Base-by-base conservation (phyloP, 2,329 filamentous ascomycete genomes). In the Fonsecaea multimorphosa region DNA sequence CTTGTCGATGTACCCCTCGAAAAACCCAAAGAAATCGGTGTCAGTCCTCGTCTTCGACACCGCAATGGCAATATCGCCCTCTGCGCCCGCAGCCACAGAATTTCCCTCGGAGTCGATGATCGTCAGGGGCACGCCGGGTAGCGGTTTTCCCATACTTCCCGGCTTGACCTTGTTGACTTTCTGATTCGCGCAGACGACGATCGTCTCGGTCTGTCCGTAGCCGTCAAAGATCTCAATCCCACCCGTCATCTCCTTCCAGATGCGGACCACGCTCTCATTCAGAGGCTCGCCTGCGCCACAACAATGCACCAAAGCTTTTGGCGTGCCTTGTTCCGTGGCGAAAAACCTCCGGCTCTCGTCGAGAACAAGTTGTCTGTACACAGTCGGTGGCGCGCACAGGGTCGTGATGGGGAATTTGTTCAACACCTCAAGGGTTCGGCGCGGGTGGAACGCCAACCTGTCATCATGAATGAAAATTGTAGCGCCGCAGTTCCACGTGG, bases 141-240 rank as follows among this genome's bases (percentile, higher is more conserved):
- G 67, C 2, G 78, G 77, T 56, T 75, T 76, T 1, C 78, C 78
- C 78, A 80, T 80, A 4, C 75, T 78, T 0, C 78, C 77, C n/a
- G 74, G 74, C 46, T 74, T 74, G 57, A 79, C 74, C 9, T 68
- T 61, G 24, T 66, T 73, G 6, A 74, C 76, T 36, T 71, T 73
- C 57, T 78, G 76, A 67, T 80, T 80, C 24, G 76, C 78, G 61
- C 77, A 79, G 1, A 79, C 69, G 8, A 80, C 72, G 5, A 78
- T 74, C 4, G 77, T 79, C 66, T 80, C 78, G 16, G 76, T 79
- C 67, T 80, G 78, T 11, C 78, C 78, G 57, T 79, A 80, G 2
- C 76, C 78, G 66, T 80, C 78, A 58, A 73, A 75, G 46, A 80
- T 80, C 56, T 78, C 72, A 54, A 78, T 69, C 3, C 70, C 70